Percentiles rank a stretch among this genome's conserved stretches.
These are phyloP conservation scores for Kodamaea sagamina DNA, from an alignment of 805 yeast species.

Conservation along the genomic window DNA sequence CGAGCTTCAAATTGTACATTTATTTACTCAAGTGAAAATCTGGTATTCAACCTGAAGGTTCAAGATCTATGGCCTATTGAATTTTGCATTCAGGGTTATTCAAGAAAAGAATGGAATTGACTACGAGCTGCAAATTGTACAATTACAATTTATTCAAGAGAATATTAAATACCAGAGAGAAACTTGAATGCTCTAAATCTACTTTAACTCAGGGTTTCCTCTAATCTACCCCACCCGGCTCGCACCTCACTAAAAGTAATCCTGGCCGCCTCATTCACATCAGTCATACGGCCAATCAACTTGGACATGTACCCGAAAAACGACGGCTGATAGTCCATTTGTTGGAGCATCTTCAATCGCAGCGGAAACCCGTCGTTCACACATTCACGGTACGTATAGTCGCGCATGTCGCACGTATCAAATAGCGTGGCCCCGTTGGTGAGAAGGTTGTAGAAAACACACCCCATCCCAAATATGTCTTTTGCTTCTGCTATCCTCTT, in stretches of 20 bases:
- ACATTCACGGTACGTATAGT: background rate
- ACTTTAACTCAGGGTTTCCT: background rate
- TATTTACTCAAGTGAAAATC: no score
- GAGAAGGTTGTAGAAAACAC: constrained; percentile 8
- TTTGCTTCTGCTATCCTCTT: constrained; percentile 9
- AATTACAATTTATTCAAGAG: no score
- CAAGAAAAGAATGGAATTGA: no score
- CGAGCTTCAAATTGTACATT: no score
- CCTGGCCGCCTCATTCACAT: background rate
- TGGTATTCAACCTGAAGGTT: no score
- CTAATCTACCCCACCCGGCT: background rate
- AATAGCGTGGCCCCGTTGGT: constrained; percentile 8
- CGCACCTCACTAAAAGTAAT: background rate
- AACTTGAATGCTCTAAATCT: no score
- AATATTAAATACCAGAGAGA: no score
- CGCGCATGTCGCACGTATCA: constrained; percentile 3
- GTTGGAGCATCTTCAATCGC: background rate
- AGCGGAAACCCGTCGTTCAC: background rate
- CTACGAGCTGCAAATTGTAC: no score
- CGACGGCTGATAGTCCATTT: background rate
- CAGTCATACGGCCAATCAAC: constrained; percentile 5
- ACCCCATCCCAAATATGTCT: constrained; percentile 10
- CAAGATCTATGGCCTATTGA: no score
- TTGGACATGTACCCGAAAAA: background rate
- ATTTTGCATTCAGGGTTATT: no score